Percentiles rank a stretch among this genome's conserved stretches.
These are phyloP conservation scores for Volvariella surrecta DNA, from an alignment of 1,284 basidiomycete species.

Conservation along the genomic window DNA sequence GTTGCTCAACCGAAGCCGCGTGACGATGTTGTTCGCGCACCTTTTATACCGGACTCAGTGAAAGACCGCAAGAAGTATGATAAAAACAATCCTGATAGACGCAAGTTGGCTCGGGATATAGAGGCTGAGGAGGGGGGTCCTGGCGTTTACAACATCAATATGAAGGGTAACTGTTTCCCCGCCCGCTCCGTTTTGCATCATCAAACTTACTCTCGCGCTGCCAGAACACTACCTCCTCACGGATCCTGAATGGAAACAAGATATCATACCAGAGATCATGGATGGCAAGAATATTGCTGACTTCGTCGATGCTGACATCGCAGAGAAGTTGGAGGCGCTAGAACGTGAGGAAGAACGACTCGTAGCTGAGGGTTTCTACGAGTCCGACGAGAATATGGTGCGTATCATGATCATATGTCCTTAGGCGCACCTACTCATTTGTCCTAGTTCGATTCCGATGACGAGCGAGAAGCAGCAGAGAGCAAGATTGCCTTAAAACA, in stretches of 20 bases:
- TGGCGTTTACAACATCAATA: conserved; percentile 85
- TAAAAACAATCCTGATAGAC: conserved; percentile 72
- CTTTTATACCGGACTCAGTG: conserved; percentile 82
- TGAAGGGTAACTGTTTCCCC: conserved; percentile 54
- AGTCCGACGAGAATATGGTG: conserved; percentile 80
- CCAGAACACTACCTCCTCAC: conserved; percentile 86
- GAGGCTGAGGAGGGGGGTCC: conserved; percentile 82
- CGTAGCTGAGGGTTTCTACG: conserved; percentile 93
- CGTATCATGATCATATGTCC: conserved; percentile 13
- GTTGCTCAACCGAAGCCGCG: conserved; percentile 84
- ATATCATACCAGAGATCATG: conserved; percentile 93
- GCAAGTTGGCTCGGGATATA: conserved; percentile 66
- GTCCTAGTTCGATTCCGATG: conserved; percentile 79
- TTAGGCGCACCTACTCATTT: conserved; percentile 4
- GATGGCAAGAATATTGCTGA: conserved; percentile 99
- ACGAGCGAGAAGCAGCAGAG: conserved; percentile 75
- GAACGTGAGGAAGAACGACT: conserved; percentile 96
- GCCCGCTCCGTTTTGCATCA: conserved; percentile 16
- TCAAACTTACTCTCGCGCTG: conserved; percentile 2
- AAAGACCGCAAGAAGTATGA: conserved; percentile 79
- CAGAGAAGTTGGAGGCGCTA: conserved; percentile 92
- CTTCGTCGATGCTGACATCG: conserved; percentile 99
- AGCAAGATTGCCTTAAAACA: conserved; percentile 61
- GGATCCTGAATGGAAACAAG: conserved; percentile 94
- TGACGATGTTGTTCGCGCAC: conserved; percentile 77